These are phyloP conservation scores for Coprinopsis cinerea DNA, from an alignment of 768 basidiomycete genomes.

Conservation along the genomic window DNA sequence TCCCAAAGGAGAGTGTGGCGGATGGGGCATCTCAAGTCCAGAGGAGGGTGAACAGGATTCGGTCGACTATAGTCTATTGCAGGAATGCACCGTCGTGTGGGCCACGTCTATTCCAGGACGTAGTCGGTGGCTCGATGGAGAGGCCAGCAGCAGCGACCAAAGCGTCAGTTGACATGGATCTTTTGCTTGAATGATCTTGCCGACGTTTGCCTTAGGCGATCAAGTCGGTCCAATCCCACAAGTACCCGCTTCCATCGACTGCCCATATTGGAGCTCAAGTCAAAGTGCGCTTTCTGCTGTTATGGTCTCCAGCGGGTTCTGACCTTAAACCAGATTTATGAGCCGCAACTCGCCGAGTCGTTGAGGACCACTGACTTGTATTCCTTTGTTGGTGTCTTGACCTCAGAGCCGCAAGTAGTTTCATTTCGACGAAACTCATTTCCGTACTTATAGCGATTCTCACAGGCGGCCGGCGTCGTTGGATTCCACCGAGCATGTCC, in stretches of 20 bases:
- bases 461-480: slow-evolving; percentile 32
- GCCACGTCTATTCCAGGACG: slow-evolving; percentile 70
- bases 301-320: slow-evolving; percentile 2
- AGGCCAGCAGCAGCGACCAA: slow-evolving; percentile 12
- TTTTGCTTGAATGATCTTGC: background rate
- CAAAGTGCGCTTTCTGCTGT: slow-evolving; percentile 45
- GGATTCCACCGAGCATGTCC: slow-evolving; percentile 29
- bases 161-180: background rate
- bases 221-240: slow-evolving; percentile 38
- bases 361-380: slow-evolving; percentile 58
- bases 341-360: slow-evolving; percentile 32
- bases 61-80: slow-evolving; percentile 46
- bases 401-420: slow-evolving; percentile 54
- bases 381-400: slow-evolving; percentile 71
- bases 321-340: slow-evolving; percentile 47
- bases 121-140: slow-evolving; percentile 46
- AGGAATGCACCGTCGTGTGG: slow-evolving; percentile 65
- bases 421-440: slow-evolving; percentile 11
- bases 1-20: slow-evolving; percentile 44
- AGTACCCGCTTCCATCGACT: slow-evolving; percentile 51
- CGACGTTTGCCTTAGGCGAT: background rate
- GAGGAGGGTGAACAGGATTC: slow-evolving; percentile 16
- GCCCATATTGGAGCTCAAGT: slow-evolving; percentile 66
- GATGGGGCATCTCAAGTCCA: slow-evolving; percentile 61
- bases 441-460: background rate